Evolutionary conservation across 345 rosid genomes (phyloP).

Genomic region (rapeseed (Brassica napus)): DNA sequence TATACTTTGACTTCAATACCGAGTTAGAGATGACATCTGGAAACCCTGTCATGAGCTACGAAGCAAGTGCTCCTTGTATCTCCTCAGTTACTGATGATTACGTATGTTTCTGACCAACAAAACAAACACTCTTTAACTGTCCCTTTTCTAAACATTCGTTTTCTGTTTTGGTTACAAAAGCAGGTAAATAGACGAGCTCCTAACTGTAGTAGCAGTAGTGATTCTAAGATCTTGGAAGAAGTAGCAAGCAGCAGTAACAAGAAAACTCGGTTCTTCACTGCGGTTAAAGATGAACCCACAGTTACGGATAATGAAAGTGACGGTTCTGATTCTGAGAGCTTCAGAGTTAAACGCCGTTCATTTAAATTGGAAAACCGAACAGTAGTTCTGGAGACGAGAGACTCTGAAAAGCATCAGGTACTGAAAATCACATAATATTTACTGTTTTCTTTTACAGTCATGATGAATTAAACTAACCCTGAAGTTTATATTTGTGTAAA

Average conservation of each 20-base stretch:
- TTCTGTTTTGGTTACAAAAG: slow-evolving; percentile 17
- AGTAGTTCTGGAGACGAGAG: slow-evolving; percentile 46
- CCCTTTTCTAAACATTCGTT: neutral
- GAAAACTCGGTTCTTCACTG: slow-evolving; percentile 39
- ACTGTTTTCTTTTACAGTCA: neutral
- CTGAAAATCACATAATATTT: neutral
- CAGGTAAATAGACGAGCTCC: slow-evolving; percentile 52
- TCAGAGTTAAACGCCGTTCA: slow-evolving; percentile 92
- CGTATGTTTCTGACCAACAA: slow-evolving; percentile 52
- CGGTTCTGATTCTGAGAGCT: slow-evolving; percentile 81
- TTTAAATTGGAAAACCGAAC: slow-evolving; percentile 62
- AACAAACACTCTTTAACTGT: neutral
- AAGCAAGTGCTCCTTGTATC: slow-evolving; percentile 54
- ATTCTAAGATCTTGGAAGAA: slow-evolving; percentile 44
- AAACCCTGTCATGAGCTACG: slow-evolving; percentile 27
- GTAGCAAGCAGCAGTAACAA: slow-evolving; percentile 40
- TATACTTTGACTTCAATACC: slow-evolving; percentile 44
- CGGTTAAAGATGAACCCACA: slow-evolving; percentile 46
- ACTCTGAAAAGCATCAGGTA: slow-evolving; percentile 69
- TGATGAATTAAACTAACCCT: neutral
- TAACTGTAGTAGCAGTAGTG: slow-evolving; percentile 48
- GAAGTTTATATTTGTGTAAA: neutral
- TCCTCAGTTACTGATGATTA: slow-evolving; percentile 48
- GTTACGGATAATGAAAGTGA: slow-evolving; percentile 58
- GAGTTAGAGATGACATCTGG: slow-evolving; percentile 15